These are phyloP conservation scores for Schwanniomyces sp. DNA, from an alignment of 805 yeast species.

Conservation along the genomic window DNA sequence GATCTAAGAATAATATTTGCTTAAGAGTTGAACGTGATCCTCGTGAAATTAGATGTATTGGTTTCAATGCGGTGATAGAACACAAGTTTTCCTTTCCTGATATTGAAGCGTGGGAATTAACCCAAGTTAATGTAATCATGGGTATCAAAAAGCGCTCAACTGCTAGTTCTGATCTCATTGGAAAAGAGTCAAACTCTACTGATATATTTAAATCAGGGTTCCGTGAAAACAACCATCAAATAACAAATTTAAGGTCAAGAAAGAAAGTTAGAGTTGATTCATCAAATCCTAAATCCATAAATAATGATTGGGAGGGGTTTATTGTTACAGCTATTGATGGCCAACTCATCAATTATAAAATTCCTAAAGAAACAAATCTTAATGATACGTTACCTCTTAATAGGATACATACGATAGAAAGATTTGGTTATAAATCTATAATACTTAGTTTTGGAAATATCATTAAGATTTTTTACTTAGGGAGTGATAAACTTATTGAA, in stretches of 20 bases:
- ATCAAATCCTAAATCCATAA: slow-evolving; percentile 7
- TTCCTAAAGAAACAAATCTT: slow-evolving; percentile 49
- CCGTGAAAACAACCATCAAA: slow-evolving; percentile 10
- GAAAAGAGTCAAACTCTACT: background rate
- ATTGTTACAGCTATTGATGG: slow-evolving; percentile 68
- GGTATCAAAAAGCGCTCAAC: slow-evolving; percentile 46
- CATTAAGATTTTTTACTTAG: slow-evolving; percentile 71
- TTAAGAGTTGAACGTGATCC: slow-evolving; percentile 91
- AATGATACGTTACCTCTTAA: slow-evolving; percentile 48
- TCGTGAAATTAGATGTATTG: slow-evolving; percentile 85
- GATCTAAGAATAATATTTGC: slow-evolving; percentile 79
- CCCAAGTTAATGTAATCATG: slow-evolving; percentile 73
- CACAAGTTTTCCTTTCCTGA: slow-evolving; percentile 63
- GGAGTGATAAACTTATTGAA: slow-evolving; percentile 70
- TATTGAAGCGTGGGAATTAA: slow-evolving; percentile 77
- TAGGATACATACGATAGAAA: slow-evolving; percentile 59
- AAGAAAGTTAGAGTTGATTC: background rate
- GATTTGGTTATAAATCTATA: slow-evolving; percentile 76
- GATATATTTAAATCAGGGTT: background rate
- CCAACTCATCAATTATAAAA: slow-evolving; percentile 54
- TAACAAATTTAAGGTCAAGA: slow-evolving; percentile 19
- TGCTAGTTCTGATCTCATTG: background rate
- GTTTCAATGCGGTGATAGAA: slow-evolving; percentile 74
- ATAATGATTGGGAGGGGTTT: slow-evolving; percentile 72
- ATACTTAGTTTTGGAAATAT: slow-evolving; percentile 73